Base-by-base conservation (phyloP, 345 rosid species). In the Excoecaria agallocha region DNA sequence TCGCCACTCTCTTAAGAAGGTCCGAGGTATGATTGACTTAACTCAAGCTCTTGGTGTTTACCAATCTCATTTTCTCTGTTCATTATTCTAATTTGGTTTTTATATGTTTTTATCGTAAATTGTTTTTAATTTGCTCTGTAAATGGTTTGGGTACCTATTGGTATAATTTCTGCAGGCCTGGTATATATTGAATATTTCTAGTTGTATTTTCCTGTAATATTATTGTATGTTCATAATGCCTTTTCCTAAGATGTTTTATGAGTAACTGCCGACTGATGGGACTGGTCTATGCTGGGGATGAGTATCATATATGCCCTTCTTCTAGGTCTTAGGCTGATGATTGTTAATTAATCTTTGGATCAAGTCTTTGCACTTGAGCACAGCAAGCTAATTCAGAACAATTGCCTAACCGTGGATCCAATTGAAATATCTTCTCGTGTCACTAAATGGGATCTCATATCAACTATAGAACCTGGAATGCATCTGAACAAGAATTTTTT, bases 1-100 rank as follows among this genome's bases (percentile, higher is more conserved):
- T 95, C 43, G 98, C 99, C 60, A 95, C 99, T 22, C 97, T 93
- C 16, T 83, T 93, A 77, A 87, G 94, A 85, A 85, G 96, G 22
- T 82, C 94, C 1, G 98, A 95, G 97, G 99, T 94, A 86, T 50
- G 37, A 52, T 75, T 77, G 49, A 3, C 74, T 72, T 64, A 20
- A 11, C 52, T 48, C 24, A 48, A 70, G 62, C 20, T 43, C n/a
- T 46, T 68, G 30, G 51, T 59, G 38, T 52, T 60, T 66, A 25
- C 24, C 24, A 11, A 17, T 54, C n/a, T 48, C 17, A 51, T 46
- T 64, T 62, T 35, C 24, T 58, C 17, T 45, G 30, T 52, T 50
- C 6, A 25, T 9, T 56, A 17, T 43, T 24, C 68, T 46, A 30
- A 30, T 38, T 15, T n/a, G 25, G 5, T 45, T 22, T 66, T 1